Evolutionary conservation across 345 rosid species (phyloP), one percentile per base, ranked within the genome.

Genomic region (Eucalyptus tenuipes): DNA sequence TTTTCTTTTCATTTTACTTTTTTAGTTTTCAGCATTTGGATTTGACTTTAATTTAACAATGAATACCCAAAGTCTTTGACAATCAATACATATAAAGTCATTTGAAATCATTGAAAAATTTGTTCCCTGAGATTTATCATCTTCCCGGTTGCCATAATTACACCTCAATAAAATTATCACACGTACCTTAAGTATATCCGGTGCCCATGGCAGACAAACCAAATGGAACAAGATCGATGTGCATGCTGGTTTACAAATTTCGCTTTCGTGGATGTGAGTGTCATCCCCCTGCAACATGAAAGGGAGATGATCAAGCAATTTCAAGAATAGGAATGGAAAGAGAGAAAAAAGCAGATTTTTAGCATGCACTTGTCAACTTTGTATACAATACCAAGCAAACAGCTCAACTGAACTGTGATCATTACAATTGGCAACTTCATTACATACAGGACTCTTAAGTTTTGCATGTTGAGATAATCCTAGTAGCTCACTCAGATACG

Each of bases 201-300:
- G 86, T 91, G 91, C 16, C 94, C 94, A 44, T 91, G 90, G 88
- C 97, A 96, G 55, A 92, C 89, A 91, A 94, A 96, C 95, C 92
- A 93, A 87, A 94, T 89, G 71, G 92, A 91, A 86, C 98, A 95
- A 66, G 92, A 93, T 85, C 40, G 89, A 66, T 94, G 95, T 3
- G 91, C 94, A 44, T 91, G 89, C 61, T 89, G 92, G 52, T 88
- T 86, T 68, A 95, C 93, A 88, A 91, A 94, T 87, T 89, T 93
- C 10, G 97, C 95, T 91, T 96, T 96, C 71, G 64, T 90, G 86
- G 98, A 96, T 90, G 86, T 92, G 80, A 94, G 91, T 27, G 79
- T 89, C 96, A 95, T 95, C 85, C 89, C 92, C 92, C 98, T 96
- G 96, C 90, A 91, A 86, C 48, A 53, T 48, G 50, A 84, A 66